Evolutionary conservation across 495 filamentous ascomycete species (phyloP).

Genomic region (Penicillium odoratum): DNA sequence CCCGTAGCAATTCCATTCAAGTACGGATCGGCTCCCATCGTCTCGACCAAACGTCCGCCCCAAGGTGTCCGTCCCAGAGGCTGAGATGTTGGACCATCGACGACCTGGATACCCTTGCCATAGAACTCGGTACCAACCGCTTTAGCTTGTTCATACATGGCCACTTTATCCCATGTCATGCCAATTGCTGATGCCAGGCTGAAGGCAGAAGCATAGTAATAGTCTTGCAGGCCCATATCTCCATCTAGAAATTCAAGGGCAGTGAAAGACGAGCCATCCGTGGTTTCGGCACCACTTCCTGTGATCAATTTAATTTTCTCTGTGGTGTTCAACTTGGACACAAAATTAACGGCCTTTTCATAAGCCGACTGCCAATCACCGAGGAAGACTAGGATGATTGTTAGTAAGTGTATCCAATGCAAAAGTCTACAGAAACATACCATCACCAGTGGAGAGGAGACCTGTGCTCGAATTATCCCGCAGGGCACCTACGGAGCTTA

Average conservation of each 20-base stretch:
- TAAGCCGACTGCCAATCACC: constrained; percentile 71
- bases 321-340: constrained; percentile 70
- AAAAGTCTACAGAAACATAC: not conserved
- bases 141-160: constrained; percentile 56
- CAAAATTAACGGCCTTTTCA: constrained; percentile 67
- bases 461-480: not conserved
- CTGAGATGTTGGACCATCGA: constrained; percentile 37
- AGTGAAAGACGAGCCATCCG: constrained; percentile 9
- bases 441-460: not conserved
- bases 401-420: not conserved
- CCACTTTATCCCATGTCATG: constrained; percentile 55
- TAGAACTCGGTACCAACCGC: constrained; percentile 54
- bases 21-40: constrained; percentile 52
- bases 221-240: constrained; percentile 65
- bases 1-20: constrained; percentile 48
- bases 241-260: constrained; percentile 21
- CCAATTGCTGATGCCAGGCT: constrained; percentile 57
- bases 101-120: constrained; percentile 52
- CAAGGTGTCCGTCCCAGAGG: constrained; percentile 68
- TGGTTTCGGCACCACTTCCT: constrained; percentile 65
- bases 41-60: constrained; percentile 46
- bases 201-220: constrained; percentile 63
- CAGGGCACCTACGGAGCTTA: not conserved
- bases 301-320: constrained; percentile 83
- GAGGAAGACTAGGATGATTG: constrained; percentile 2